phyloP scores from a whole-genome alignment of 345 rosid species.

The Salix suchowensis region DNA sequence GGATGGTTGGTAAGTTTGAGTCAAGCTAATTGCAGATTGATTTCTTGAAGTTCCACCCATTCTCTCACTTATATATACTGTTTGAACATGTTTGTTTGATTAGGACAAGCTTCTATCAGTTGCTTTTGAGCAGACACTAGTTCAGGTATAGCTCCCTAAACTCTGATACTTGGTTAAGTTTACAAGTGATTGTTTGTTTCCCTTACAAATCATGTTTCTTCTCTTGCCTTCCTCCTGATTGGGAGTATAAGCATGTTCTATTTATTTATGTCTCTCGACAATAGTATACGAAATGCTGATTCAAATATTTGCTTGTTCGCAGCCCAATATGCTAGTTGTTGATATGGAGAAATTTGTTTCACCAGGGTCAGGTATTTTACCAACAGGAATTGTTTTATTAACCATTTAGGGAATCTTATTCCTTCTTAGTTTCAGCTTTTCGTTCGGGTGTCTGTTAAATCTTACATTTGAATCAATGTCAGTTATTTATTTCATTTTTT shows the following conservation, averaged over 20 bases:
- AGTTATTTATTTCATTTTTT: too few relatives aligned
- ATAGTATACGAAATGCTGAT: neutral
- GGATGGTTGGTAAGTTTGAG: conserved; percentile 90
- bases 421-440: too few relatives aligned
- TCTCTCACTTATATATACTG: neutral
- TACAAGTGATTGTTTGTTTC: neutral
- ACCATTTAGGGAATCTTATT: neutral
- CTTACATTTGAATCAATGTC: neutral
- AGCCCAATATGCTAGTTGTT: conserved; percentile 98
- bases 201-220: neutral
- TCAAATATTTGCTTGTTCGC: conserved; percentile 19
- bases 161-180: neutral
- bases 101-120: conserved; percentile 84
- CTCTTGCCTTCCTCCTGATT: neutral
- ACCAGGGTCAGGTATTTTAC: conserved; percentile 48
- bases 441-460: neutral
- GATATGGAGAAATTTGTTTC: conserved; percentile 79
- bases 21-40: conserved; percentile 1
- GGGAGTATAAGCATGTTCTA: neutral
- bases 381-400: neutral
- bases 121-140: conserved; percentile 81
- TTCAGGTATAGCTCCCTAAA: conserved; percentile 21
- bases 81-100: conserved; percentile 14
- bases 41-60: conserved; percentile 2
- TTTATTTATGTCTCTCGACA: neutral